Conservation (phyloP, 2,329 filamentous ascomycete species). For the Cryphonectria radicalis region DNA sequence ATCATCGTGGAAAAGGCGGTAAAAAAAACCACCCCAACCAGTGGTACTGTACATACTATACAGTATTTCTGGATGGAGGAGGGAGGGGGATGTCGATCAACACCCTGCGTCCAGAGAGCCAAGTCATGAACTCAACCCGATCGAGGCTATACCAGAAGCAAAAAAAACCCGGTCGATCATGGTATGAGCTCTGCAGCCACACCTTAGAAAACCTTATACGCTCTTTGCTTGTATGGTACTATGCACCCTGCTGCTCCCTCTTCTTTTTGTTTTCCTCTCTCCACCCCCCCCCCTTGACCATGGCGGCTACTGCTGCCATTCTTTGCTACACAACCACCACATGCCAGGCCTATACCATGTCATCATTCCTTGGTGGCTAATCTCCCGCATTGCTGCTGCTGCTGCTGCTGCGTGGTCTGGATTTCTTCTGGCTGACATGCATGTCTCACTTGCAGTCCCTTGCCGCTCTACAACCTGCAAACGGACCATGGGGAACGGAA, state of each 20-base stretch:
- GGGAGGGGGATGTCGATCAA: neutral
- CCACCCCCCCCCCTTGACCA: neutral
- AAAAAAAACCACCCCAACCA: neutral
- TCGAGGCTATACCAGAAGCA: neutral
- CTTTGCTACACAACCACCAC: conserved; percentile 1
- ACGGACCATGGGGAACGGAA: neutral
- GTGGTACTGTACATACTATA: no score
- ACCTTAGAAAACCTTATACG: neutral
- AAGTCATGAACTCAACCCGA: neutral
- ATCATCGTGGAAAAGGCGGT: conserved; percentile 22
- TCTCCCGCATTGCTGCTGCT: neutral
- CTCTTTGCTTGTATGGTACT: neutral
- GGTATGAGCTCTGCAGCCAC: neutral
- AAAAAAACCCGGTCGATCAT: neutral
- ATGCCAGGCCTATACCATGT: neutral
- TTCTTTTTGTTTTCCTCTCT: neutral
- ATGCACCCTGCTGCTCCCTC: neutral
- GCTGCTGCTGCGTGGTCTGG: no score
- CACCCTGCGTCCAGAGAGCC: neutral
- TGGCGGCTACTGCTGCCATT: conserved; percentile 1
- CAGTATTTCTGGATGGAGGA: no score
- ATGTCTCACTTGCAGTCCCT: conserved; percentile 10
- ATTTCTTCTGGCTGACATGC: neutral
- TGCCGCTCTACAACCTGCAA: neutral
- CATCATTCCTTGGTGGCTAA: neutral